Conservation (phyloP, 306 rosid genomes). For the Biancaea sappan region DNA sequence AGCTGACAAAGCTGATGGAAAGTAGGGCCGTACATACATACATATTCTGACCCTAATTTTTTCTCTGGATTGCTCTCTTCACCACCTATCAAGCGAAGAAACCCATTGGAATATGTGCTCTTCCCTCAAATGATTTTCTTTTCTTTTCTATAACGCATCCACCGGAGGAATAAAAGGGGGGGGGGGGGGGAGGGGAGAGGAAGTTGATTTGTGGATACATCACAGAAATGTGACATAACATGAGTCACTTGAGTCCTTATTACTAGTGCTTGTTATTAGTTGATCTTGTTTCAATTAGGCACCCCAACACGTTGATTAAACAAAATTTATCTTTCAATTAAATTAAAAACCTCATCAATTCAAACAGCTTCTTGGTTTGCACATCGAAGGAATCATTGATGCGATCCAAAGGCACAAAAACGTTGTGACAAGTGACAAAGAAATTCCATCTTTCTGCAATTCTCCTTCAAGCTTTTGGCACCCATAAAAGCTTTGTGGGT, state of each 20-base stretch:
- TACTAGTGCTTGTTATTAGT: not conserved
- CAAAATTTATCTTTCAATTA: slow-evolving; percentile 44
- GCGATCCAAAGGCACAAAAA: slow-evolving; percentile 33
- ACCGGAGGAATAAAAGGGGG: not conserved
- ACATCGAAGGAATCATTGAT: slow-evolving; percentile 36
- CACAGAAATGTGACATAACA: not conserved
- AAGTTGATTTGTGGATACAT: not conserved
- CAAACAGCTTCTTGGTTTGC: slow-evolving; percentile 35
- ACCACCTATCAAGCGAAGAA: slow-evolving; percentile 30
- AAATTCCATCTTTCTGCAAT: slow-evolving; percentile 47
- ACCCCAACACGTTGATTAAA: slow-evolving; percentile 27
- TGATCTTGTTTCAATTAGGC: slow-evolving; percentile 16
- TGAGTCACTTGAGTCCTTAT: not conserved
- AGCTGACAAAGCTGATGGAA: slow-evolving; percentile 18
- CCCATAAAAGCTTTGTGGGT: slow-evolving; percentile 42
- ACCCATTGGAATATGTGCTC: slow-evolving; percentile 37
- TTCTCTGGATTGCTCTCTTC: slow-evolving; percentile 21
- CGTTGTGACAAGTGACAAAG: slow-evolving; percentile 37
- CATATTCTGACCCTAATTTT: not conserved
- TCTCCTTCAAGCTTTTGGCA: slow-evolving; percentile 34
- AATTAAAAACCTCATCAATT: slow-evolving; percentile 43
- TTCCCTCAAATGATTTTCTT: slow-evolving; percentile 20
- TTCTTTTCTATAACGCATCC: not conserved
- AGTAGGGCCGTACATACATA: slow-evolving; percentile 28
- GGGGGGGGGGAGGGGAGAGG: too few species aligned